Percentiles rank a stretch among this genome's conserved stretches.
Conservation (phyloP, 805 yeast genomes). For the Candida qinlingensis region DNA sequence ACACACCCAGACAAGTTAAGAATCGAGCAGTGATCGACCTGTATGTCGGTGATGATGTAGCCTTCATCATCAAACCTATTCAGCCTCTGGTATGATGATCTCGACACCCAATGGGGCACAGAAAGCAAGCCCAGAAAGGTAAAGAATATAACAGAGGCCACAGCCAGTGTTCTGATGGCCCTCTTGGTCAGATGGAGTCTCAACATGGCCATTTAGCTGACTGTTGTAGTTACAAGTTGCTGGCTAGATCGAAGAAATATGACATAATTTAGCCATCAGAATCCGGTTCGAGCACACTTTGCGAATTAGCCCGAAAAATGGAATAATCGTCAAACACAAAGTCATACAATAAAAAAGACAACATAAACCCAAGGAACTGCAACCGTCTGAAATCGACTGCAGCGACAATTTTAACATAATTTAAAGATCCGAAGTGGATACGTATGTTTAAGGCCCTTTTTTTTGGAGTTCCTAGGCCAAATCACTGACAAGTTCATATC, state of each 20-base stretch:
- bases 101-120: neutral
- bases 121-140: neutral
- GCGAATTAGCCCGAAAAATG: neutral
- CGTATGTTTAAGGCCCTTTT: neutral
- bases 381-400: too few relatives aligned
- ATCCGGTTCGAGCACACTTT: neutral
- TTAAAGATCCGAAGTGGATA: too few relatives aligned
- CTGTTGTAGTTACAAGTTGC: neutral
- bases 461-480: neutral
- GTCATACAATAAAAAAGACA: too few relatives aligned
- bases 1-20: constrained; percentile 3
- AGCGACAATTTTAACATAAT: too few relatives aligned
- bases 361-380: too few relatives aligned
- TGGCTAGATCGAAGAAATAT: neutral
- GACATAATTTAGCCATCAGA: neutral
- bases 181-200: neutral
- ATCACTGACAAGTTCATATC: neutral
- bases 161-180: neutral
- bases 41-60: neutral
- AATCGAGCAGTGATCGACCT: constrained; percentile 5
- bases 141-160: neutral
- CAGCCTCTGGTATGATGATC: neutral
- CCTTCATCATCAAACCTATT: neutral
- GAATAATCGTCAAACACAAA: too few relatives aligned
- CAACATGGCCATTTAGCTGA: neutral